Base-by-base conservation (phyloP, 2,329 filamentous ascomycete species). In the Alternaria sp. region DNA sequence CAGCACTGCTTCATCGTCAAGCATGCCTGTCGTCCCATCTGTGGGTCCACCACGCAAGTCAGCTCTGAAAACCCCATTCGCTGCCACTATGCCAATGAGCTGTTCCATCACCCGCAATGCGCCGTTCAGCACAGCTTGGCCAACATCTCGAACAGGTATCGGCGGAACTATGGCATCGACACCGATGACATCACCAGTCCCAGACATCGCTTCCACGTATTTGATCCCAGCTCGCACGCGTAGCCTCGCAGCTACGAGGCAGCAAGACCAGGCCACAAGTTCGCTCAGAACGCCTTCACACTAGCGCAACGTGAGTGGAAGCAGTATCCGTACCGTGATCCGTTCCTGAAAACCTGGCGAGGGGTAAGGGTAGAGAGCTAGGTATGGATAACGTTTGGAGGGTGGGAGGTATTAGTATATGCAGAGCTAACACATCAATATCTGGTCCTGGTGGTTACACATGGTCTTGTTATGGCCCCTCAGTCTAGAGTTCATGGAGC, bases 11-110 rank as follows among this genome's bases (percentile, higher is more conserved):
- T 73, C 72, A 9, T 63, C 44, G 12, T 64, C 63, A 20, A 75
- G 61, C 26, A 64, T 73, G 12, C 73, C 77, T 6, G 76, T 77
- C 43, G 71, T 77, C 6, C 75, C 76, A 37, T 70, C 63, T 12
- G 76, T 76, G 71, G 72, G 70, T 21, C 74, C 74, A 7, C 75
- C 74, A 3, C 73, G 76, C 30, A 77, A 77, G 44, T 73, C 75
- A 1, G 71, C 72, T 3, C 67, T 76, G 6, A 70, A 72, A 4
- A 55, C 68, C 4, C 69, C 73, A n/a, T 63, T 66, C 9, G 61
- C 66, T 11, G 54, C 56, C 28, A 60, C 70, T 43, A 62, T 70
- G 15, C 66, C 69, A 12, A 68, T 65, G 6, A 18, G 64, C 12
- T 75, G 74, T 65, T 69, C 73, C 5, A 74, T 76, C 26, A 76